Percentiles rank a stretch among this genome's conserved stretches.
phyloP scores from a whole-genome alignment of 805 yeast genomes.

The Sungouiozyma intestinalis region DNA sequence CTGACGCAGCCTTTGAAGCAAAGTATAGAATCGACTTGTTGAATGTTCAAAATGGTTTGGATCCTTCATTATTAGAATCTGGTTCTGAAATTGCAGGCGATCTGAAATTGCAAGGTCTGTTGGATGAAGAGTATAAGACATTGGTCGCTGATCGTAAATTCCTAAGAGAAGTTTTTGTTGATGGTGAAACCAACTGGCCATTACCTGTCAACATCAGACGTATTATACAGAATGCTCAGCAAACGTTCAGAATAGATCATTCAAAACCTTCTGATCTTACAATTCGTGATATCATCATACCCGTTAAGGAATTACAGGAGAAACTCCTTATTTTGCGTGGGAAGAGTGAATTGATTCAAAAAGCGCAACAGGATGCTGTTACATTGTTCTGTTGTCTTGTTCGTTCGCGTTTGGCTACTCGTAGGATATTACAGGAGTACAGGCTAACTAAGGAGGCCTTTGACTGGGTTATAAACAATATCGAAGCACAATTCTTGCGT shows the following conservation, averaged over 20 bases:
- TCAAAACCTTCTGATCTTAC: slow-evolving; percentile 84
- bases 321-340: slow-evolving; percentile 78
- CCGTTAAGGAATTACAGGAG: slow-evolving; percentile 58
- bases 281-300: slow-evolving; percentile 64
- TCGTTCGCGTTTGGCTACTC: slow-evolving; percentile 83
- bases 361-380: slow-evolving; percentile 91
- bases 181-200: slow-evolving; percentile 96
- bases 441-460: slow-evolving; percentile 76
- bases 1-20: slow-evolving; percentile 69
- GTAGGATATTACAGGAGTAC: slow-evolving; percentile 87
- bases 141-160: slow-evolving; percentile 65
- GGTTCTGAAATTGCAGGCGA: slow-evolving; percentile 90
- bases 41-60: slow-evolving; percentile 51
- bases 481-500: slow-evolving; percentile 86
- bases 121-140: slow-evolving; percentile 81
- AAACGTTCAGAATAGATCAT: slow-evolving; percentile 88
- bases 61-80: slow-evolving; percentile 70
- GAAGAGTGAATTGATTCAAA: slow-evolving; percentile 54
- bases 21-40: slow-evolving; percentile 82
- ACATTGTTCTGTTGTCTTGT: slow-evolving; percentile 80
- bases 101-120: slow-evolving; percentile 62
- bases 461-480: slow-evolving; percentile 92
- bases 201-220: slow-evolving; percentile 95
- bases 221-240: slow-evolving; percentile 93
- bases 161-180: slow-evolving; percentile 75